Evolutionary conservation across 352 stramenopile species (phyloP).

Genomic region (Globisporangium rhizosaccharum): DNA sequence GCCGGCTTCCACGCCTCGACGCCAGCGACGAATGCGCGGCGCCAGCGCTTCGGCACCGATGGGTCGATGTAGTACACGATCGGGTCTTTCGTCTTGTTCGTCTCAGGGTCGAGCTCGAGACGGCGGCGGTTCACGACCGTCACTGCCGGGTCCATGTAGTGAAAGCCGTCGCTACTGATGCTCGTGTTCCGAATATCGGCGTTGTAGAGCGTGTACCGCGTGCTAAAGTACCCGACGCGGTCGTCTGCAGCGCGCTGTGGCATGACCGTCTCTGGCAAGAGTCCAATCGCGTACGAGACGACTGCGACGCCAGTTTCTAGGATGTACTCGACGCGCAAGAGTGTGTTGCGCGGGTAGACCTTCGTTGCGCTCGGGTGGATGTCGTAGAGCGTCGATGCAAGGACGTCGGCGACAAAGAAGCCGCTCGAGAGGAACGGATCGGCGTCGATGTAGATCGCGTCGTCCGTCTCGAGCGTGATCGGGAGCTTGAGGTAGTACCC

Average conservation of each 20-base stretch:
- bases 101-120: conserved; percentile 36
- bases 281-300: conserved; percentile 66
- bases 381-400: conserved; percentile 36
- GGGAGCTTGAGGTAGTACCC: conserved; percentile 44
- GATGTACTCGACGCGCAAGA: conserved; percentile 76
- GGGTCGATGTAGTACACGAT: conserved; percentile 85
- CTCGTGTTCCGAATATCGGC: conserved; percentile 1
- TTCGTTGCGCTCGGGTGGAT: conserved; percentile 17
- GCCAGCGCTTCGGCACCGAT: conserved; percentile 66
- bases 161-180: conserved; percentile 18
- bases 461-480: conserved; percentile 60
- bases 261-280: conserved; percentile 61
- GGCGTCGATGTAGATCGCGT: conserved; percentile 39
- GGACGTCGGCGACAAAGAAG: conserved; percentile 63
- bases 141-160: conserved; percentile 49
- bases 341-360: conserved; percentile 62
- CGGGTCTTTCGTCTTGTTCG: conserved; percentile 34
- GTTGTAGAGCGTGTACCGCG: conserved; percentile 48
- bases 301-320: conserved; percentile 40
- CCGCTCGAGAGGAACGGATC: conserved; percentile 58
- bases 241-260: conserved; percentile 57
- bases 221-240: conserved; percentile 77
- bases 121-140: conserved; percentile 71
- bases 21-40: conserved; percentile 46
- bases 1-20: conserved; percentile 74